These are phyloP conservation scores for Cercospora berteroae DNA, from an alignment of 2,329 filamentous ascomycete species.

Conservation along the genomic window DNA sequence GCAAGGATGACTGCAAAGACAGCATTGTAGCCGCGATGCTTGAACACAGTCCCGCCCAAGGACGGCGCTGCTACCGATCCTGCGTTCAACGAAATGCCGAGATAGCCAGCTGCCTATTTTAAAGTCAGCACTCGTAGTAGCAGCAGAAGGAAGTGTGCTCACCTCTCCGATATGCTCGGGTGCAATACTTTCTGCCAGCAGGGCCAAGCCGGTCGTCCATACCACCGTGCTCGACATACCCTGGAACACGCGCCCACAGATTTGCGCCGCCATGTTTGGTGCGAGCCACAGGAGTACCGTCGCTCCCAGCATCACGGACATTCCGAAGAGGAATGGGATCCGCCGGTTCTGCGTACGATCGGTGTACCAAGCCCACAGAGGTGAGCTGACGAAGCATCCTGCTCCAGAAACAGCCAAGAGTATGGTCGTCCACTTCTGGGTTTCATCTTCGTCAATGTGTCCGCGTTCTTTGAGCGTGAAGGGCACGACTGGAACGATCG, in stretches of 20 bases:
- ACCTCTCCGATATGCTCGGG: conserved; percentile 54
- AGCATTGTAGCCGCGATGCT: conserved; percentile 40
- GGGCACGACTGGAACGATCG: conserved; percentile 25
- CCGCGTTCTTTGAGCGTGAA: conserved; percentile 17
- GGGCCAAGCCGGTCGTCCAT: conserved; percentile 67
- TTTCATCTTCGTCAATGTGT: conserved; percentile 27
- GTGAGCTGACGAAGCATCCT: conserved; percentile 54
- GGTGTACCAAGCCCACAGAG: conserved; percentile 53
- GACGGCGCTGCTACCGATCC: conserved; percentile 63
- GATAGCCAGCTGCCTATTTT: conserved; percentile 58
- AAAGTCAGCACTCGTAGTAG: neutral
- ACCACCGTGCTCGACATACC: conserved; percentile 66
- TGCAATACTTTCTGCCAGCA: conserved; percentile 67
- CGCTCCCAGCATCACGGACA: conserved; percentile 59
- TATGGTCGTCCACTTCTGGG: conserved; percentile 67
- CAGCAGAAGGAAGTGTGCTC: neutral
- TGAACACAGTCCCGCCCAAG: conserved; percentile 66
- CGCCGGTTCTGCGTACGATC: conserved; percentile 62
- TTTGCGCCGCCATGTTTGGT: conserved; percentile 56
- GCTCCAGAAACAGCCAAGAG: conserved; percentile 67
- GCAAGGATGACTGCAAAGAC: conserved; percentile 24
- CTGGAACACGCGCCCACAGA: conserved; percentile 65
- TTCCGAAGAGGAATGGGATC: conserved; percentile 60
- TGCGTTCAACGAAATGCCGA: conserved; percentile 60
- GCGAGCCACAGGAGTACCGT: conserved; percentile 66